Conservation (phyloP, 2,329 filamentous ascomycete species). For the Setomelanomma holmii region DNA sequence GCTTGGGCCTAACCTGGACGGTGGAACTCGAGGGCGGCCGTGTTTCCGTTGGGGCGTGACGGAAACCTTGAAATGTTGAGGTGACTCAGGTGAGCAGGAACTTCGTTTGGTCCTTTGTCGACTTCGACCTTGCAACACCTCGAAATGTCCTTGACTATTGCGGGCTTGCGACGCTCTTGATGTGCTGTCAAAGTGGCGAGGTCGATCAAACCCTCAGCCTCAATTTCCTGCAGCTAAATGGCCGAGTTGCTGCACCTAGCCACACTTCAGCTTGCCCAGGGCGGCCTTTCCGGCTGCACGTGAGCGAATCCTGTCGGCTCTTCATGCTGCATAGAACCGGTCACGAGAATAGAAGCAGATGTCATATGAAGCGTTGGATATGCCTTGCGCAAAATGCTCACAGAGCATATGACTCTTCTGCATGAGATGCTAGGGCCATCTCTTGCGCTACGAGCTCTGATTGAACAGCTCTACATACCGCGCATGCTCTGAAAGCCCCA, state of each 20-base stretch:
- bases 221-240: slow-evolving; percentile 29
- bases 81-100: slow-evolving; percentile 10
- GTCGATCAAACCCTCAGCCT: slow-evolving; percentile 42
- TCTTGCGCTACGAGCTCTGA: slow-evolving; percentile 34
- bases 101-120: slow-evolving; percentile 14
- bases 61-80: slow-evolving; percentile 36
- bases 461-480: slow-evolving; percentile 32
- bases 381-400: slow-evolving; percentile 31
- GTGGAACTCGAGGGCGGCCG: slow-evolving; percentile 30
- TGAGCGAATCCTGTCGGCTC: slow-evolving; percentile 23
- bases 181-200: slow-evolving; percentile 45
- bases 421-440: slow-evolving; percentile 28
- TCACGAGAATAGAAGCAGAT: slow-evolving; percentile 38
- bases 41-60: slow-evolving; percentile 25
- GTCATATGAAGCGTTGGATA: slow-evolving; percentile 27
- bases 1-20: slow-evolving; percentile 38
- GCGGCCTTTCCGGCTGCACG: slow-evolving; percentile 34
- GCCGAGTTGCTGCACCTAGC: slow-evolving; percentile 35
- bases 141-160: slow-evolving; percentile 7
- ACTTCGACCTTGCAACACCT: slow-evolving; percentile 6
- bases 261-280: slow-evolving; percentile 37
- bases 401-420: slow-evolving; percentile 40
- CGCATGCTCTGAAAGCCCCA: slow-evolving; percentile 12
- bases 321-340: slow-evolving; percentile 22
- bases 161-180: slow-evolving; percentile 27